Percentiles rank a stretch among this genome's conserved stretches.
Conservation (phyloP, 768 basidiomycete genomes). For the Boletus sensibilis region DNA sequence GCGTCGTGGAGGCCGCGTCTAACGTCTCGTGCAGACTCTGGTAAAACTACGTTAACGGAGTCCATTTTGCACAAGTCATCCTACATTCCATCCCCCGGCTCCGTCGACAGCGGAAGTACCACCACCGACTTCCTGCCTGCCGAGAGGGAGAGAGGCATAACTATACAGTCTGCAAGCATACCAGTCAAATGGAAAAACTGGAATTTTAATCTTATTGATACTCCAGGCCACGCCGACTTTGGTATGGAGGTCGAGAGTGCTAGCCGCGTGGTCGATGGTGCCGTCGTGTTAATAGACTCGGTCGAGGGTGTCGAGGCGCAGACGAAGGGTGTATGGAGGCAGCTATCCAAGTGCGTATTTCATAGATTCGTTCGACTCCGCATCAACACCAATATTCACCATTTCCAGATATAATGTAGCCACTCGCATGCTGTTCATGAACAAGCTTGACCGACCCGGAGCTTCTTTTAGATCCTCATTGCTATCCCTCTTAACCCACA, state of each 20-base stretch:
- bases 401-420: slow-evolving; percentile 68
- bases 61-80: slow-evolving; percentile 77
- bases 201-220: slow-evolving; percentile 87
- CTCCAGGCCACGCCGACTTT: slow-evolving; percentile 91
- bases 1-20: neutral
- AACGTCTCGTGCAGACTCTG: slow-evolving; percentile 58
- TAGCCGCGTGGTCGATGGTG: slow-evolving; percentile 86
- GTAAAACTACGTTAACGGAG: slow-evolving; percentile 87
- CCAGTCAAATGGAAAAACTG: slow-evolving; percentile 83
- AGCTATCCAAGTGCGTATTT: slow-evolving; percentile 72
- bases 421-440: slow-evolving; percentile 77
- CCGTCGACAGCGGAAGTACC: slow-evolving; percentile 88
- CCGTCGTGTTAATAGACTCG: slow-evolving; percentile 83
- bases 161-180: slow-evolving; percentile 90
- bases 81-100: slow-evolving; percentile 70
- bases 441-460: slow-evolving; percentile 86
- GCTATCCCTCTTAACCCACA: slow-evolving; percentile 68
- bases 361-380: neutral
- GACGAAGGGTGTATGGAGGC: slow-evolving; percentile 86
- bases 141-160: slow-evolving; percentile 87
- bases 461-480: slow-evolving; percentile 75
- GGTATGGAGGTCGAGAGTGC: slow-evolving; percentile 97
- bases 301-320: slow-evolving; percentile 92
- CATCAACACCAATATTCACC: slow-evolving; percentile 2
- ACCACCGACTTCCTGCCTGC: slow-evolving; percentile 89